Evolutionary conservation across 164 flowering plant genomes (phyloP).

Genomic region (Magnolia officinalis): DNA sequence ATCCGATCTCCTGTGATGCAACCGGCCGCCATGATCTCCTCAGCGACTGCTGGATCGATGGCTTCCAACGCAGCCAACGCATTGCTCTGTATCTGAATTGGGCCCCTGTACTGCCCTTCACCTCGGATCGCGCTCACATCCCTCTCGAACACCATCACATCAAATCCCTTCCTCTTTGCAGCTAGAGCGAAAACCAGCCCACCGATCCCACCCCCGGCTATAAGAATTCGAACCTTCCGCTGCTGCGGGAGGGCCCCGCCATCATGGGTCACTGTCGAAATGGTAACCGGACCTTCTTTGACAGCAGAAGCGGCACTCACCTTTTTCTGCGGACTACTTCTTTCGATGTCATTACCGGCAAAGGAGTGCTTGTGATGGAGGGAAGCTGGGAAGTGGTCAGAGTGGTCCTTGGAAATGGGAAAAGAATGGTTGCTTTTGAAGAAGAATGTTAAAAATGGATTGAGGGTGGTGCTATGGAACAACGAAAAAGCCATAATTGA

Average conservation of each 20-base stretch:
- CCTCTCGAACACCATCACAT: constrained; percentile 90
- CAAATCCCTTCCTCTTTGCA: constrained; percentile 81
- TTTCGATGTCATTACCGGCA: constrained; percentile 15
- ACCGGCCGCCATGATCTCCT: constrained; percentile 77
- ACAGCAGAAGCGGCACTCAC: constrained; percentile 24
- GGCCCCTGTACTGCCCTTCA: constrained; percentile 94
- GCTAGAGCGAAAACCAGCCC: constrained; percentile 91
- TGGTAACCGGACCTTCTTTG: neutral
- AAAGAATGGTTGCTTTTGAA: constrained; percentile 41
- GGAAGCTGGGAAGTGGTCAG: constrained; percentile 20
- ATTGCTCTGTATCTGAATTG: constrained; percentile 96
- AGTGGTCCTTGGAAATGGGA: constrained; percentile 22
- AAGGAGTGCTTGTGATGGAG: constrained; percentile 11
- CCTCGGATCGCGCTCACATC: constrained; percentile 94
- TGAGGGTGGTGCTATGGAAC: constrained; percentile 31
- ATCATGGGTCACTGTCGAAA: neutral
- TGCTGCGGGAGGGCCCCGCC: neutral
- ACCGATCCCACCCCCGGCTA: constrained; percentile 98
- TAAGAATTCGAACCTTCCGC: constrained; percentile 48
- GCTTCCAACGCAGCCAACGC: constrained; percentile 97
- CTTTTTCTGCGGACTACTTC: constrained; percentile 12
- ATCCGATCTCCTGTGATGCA: constrained; percentile 91
- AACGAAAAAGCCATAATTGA: constrained; percentile 38
- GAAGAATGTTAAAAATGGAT: constrained; percentile 30
- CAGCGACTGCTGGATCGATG: constrained; percentile 86